phyloP scores from a whole-genome alignment of 2,329 filamentous ascomycete genomes.

The Fusarium mundagurra region DNA sequence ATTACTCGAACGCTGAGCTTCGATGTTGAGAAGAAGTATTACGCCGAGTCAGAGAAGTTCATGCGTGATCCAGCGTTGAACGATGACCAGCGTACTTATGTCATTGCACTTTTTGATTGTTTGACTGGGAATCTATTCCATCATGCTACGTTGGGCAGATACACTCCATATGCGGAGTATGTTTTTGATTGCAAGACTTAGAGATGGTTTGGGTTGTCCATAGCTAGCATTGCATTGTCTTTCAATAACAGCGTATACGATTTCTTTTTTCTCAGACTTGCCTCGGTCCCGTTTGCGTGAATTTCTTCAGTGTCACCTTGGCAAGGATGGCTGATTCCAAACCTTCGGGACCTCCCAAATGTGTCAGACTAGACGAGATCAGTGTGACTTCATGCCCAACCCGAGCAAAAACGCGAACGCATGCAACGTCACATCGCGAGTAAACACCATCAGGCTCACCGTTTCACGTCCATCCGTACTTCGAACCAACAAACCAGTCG shows the following conservation, averaged over 20 bases:
- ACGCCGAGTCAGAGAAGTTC: constrained; percentile 2
- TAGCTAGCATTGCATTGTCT: not conserved
- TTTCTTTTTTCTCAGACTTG: not conserved
- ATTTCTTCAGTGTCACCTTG: not conserved
- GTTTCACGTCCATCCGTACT: not conserved
- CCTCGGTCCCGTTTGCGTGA: not conserved
- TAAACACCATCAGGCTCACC: not conserved
- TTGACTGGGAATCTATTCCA: constrained; percentile 10
- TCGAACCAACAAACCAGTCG: not conserved
- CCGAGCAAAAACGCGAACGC: no score
- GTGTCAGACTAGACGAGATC: no score
- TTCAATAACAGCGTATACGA: not conserved
- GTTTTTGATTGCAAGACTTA: not conserved
- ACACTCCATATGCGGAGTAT: not conserved
- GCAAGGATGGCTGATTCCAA: not conserved
- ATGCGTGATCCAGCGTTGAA: not conserved
- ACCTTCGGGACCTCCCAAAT: not conserved
- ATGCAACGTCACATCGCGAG: not conserved
- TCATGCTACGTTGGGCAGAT: constrained; percentile 24
- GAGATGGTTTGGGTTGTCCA: not conserved
- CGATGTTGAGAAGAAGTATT: constrained; percentile 22
- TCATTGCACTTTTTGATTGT: constrained; percentile 4
- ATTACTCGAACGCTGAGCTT: not conserved
- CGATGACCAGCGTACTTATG: not conserved
- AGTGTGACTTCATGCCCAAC: not conserved